Evolutionary conservation across 306 rosid genomes (phyloP).

Genomic region (Glycine latifolia): DNA sequence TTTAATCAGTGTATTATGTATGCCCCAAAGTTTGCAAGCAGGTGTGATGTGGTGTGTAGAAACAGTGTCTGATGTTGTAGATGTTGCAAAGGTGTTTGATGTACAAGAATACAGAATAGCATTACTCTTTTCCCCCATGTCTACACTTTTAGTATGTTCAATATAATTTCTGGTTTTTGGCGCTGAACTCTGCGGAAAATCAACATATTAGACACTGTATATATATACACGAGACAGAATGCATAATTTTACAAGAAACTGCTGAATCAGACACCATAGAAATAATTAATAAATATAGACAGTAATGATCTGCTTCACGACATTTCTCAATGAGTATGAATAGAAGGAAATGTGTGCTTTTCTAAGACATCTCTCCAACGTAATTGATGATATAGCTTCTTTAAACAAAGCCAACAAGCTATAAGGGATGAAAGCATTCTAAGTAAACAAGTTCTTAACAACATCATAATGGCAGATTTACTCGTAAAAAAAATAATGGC

Average conservation of each 20-base stretch:
- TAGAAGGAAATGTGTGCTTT: conserved; percentile 59
- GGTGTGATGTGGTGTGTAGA: conserved; percentile 2
- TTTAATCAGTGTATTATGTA: conserved; percentile 5
- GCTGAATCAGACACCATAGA: too few species aligned
- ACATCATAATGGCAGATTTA: neutral
- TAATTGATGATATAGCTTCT: conserved; percentile 58
- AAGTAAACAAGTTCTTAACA: conserved; percentile 14
- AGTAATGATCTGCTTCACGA: neutral
- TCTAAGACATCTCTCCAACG: conserved; percentile 54
- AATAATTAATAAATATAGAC: too few species aligned
- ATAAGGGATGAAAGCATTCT: conserved; percentile 11
- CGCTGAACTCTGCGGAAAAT: too few species aligned
- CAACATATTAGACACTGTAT: too few species aligned
- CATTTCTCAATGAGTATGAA: conserved; percentile 47
- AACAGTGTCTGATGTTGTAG: neutral
- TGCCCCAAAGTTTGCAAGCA: conserved; percentile 16
- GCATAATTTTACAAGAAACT: too few species aligned
- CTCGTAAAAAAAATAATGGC: neutral
- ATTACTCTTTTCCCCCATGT: too few species aligned
- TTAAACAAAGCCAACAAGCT: conserved; percentile 66
- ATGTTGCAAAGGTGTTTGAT: neutral
- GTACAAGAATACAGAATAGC: too few species aligned
- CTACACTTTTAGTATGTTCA: too few species aligned
- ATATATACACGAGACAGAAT: too few species aligned
- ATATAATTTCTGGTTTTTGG: too few species aligned